A percentile compares a stretch with the other conserved stretches of the same genome.
These are phyloP conservation scores for Dryas octopetala DNA, from an alignment of 306 rosid species.

Conservation along the genomic window DNA sequence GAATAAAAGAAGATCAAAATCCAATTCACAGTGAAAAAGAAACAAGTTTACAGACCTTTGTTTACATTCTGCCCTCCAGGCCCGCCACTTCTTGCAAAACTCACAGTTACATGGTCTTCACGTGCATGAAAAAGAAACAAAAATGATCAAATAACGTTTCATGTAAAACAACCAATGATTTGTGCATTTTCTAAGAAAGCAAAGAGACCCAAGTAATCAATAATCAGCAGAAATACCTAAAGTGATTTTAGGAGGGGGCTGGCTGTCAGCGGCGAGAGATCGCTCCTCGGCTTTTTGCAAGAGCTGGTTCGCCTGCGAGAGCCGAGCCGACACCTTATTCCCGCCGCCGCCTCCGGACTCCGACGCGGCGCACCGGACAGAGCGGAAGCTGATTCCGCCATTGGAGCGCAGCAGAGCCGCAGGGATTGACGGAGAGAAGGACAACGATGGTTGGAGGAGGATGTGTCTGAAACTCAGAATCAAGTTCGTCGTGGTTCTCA, in stretches of 20 bases:
- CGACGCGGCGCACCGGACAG: constrained; percentile 57
- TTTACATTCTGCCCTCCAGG: constrained; percentile 98
- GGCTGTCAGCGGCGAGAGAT: constrained; percentile 46
- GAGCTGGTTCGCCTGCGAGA: constrained; percentile 78
- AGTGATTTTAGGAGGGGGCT: constrained; percentile 74
- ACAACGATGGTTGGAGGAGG: constrained; percentile 35
- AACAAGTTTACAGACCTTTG: constrained; percentile 53
- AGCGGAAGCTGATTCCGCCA: constrained; percentile 29
- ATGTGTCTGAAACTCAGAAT: constrained; percentile 38
- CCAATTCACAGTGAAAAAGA: background rate
- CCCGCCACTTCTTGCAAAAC: constrained; percentile 93
- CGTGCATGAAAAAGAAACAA: background rate
- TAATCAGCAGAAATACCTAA: constrained; percentile 31
- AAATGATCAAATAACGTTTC: background rate
- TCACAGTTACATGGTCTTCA: constrained; percentile 75
- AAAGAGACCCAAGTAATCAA: background rate
- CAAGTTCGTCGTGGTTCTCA: constrained; percentile 31
- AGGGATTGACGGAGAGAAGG: constrained; percentile 24
- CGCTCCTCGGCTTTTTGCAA: constrained; percentile 78
- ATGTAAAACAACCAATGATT: background rate
- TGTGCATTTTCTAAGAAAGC: background rate
- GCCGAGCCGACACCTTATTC: constrained; percentile 69
- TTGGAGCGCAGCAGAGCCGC: constrained; percentile 3
- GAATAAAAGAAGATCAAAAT: background rate
- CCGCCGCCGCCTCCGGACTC: constrained; percentile 29